Base-by-base conservation (phyloP, 495 filamentous ascomycete genomes). In the Tuber aestivum region DNA sequence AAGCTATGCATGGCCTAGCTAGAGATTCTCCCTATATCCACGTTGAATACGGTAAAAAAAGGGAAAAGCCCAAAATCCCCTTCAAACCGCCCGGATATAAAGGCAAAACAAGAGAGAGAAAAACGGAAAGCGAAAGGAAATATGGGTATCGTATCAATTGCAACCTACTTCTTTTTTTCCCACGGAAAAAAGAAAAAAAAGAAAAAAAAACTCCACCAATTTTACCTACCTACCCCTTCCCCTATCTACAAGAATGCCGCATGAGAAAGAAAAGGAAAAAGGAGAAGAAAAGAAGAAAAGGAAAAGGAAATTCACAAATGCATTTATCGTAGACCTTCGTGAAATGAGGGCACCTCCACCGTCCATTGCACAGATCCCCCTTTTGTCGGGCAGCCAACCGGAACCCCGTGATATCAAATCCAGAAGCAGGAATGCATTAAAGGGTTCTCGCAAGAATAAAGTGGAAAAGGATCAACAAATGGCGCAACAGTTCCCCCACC, bases 111-210 rank as follows among this genome's bases (percentile, higher is more conserved):
- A 44, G 56, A 75, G 38, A 44, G 21, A n/a, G 20, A 45, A 74
- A 74, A 76, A 27, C 18, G 61, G 40, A 69, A 61, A 18, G 35
- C 21, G 23, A 73, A 50, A 37, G 41, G 41, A 50, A 73, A 72
- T 61, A 73, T 76, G 32, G 48, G 72, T 70, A 80, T 73, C 41
- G 32, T 56, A 56, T 65, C 38, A 77, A 80, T 23, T 21, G 79
- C 35, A 76, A 65, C 14, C 61, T 45, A 70, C 41, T 48, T 74
- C 50, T n/a, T 70, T 45, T 73, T 73, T 71, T 38, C 44, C 65
- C 68, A 71, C 65, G 23, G 48, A 70, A 38, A 72, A 44, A 73
- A 77, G 44, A 69, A 38, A 72, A 68, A 70, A 38, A 74, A 71
- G 70, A 72, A 76, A 74, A 69, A 78, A 48, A 69, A 77, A 75